Conservation (phyloP, 805 yeast species). For the Candida endomychidarum region DNA sequence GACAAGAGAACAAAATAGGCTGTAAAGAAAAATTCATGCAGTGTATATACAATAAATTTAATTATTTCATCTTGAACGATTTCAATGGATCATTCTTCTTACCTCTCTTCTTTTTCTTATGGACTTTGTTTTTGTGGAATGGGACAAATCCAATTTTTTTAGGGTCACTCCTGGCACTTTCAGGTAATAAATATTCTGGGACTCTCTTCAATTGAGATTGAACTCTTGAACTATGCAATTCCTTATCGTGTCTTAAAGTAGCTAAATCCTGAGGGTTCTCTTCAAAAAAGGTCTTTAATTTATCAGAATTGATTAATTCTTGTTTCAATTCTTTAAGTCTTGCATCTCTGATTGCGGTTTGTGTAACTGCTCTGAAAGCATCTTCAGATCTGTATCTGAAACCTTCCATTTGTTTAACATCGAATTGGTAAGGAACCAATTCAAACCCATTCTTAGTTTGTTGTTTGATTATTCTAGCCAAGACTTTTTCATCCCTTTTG, state of each 20-base stretch:
- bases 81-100: constrained; percentile 67
- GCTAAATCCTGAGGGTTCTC: constrained; percentile 95
- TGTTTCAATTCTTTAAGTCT: constrained; percentile 83
- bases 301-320: constrained; percentile 85
- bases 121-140: constrained; percentile 54
- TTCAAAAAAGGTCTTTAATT: constrained; percentile 90
- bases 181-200: constrained; percentile 89
- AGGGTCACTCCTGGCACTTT: constrained; percentile 58
- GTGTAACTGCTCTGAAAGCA: constrained; percentile 93
- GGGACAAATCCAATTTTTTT: constrained; percentile 71
- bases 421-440: constrained; percentile 84
- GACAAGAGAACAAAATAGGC: background rate
- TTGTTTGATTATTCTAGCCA: constrained; percentile 71
- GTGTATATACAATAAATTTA: background rate
- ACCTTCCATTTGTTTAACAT: constrained; percentile 88
- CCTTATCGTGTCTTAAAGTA: constrained; percentile 88
- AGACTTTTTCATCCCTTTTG: constrained; percentile 82
- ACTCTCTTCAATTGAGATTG: constrained; percentile 88
- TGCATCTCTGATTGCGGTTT: constrained; percentile 87
- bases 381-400: constrained; percentile 97
- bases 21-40: background rate
- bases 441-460: constrained; percentile 74
- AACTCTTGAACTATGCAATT: constrained; percentile 74
- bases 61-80: constrained; percentile 28
- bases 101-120: constrained; percentile 37